Conservation (phyloP, 352 stramenopile species). For the Phytophthora citrophthora region DNA sequence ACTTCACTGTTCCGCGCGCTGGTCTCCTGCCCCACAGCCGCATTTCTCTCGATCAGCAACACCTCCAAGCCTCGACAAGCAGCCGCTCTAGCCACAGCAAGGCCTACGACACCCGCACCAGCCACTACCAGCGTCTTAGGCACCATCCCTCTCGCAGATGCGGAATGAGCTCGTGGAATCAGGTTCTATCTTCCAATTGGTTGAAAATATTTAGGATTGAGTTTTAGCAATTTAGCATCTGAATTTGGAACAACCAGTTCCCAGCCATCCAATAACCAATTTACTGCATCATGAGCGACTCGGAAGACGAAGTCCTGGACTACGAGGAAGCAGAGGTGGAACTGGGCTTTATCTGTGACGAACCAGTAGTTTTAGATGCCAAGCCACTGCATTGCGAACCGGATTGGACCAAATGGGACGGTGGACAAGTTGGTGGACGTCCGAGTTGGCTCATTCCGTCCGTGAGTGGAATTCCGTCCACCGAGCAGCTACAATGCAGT, state of each 20-base stretch:
- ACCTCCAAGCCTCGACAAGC: slow-evolving; percentile 69
- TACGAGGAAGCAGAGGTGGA: slow-evolving; percentile 64
- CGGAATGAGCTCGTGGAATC: slow-evolving; percentile 9
- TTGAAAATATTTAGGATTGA: too few species aligned
- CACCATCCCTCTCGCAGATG: slow-evolving; percentile 12
- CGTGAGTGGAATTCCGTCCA: slow-evolving; percentile 39
- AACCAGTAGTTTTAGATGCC: slow-evolving; percentile 27
- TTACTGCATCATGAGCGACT: slow-evolving; percentile 45
- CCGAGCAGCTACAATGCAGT: slow-evolving; percentile 51
- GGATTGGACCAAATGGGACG: slow-evolving; percentile 93
- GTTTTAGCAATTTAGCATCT: too few species aligned
- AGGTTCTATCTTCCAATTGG: neutral
- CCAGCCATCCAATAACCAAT: slow-evolving; percentile 15
- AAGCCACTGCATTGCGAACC: slow-evolving; percentile 50
- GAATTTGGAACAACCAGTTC: too few species aligned
- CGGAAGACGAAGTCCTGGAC: slow-evolving; percentile 50
- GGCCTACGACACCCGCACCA: slow-evolving; percentile 77
- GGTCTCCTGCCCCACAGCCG: slow-evolving; percentile 84
- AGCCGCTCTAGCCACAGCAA: slow-evolving; percentile 67
- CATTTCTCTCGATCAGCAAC: slow-evolving; percentile 90
- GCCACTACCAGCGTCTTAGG: slow-evolving; percentile 74
- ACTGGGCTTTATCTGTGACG: slow-evolving; percentile 70
- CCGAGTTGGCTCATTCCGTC: slow-evolving; percentile 89
- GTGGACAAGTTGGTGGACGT: slow-evolving; percentile 90
- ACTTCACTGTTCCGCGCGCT: slow-evolving; percentile 96